Evolutionary conservation across 2,329 filamentous ascomycete genomes (phyloP).

Genomic region (Aspergillus fructus): DNA sequence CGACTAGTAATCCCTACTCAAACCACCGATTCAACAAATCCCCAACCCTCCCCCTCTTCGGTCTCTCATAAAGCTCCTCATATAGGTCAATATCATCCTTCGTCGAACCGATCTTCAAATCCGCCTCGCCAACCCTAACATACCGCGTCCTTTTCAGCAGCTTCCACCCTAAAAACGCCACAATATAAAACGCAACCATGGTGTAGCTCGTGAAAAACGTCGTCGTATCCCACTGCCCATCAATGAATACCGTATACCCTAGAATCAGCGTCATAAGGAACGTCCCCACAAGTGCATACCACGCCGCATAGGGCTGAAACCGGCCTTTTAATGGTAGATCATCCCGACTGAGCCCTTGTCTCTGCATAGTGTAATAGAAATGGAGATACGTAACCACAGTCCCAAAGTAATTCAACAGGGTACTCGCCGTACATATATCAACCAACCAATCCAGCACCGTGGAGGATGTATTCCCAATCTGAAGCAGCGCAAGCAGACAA

Average conservation of each 20-base stretch:
- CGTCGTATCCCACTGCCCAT: constrained; percentile 61
- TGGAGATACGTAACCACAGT: constrained; percentile 60
- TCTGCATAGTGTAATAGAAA: constrained; percentile 64
- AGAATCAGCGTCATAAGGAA: constrained; percentile 68
- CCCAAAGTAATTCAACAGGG: not conserved
- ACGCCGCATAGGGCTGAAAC: constrained; percentile 70
- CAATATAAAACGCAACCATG: constrained; percentile 62
- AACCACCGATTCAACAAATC: not conserved
- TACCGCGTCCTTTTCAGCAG: constrained; percentile 60
- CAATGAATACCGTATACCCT: constrained; percentile 71
- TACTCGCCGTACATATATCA: not conserved
- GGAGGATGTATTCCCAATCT: not conserved
- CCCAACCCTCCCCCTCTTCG: not conserved
- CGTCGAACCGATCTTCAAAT: constrained; percentile 44
- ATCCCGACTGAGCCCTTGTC: constrained; percentile 65
- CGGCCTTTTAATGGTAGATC: constrained; percentile 67
- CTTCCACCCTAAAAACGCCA: constrained; percentile 69
- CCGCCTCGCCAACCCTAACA: constrained; percentile 55
- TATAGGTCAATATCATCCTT: constrained; percentile 30
- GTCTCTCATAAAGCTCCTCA: constrained; percentile 12
- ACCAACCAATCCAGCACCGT: constrained; percentile 2
- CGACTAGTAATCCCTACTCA: too few relatives aligned
- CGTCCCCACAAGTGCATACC: constrained; percentile 61
- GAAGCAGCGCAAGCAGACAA: not conserved
- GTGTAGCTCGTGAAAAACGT: constrained; percentile 71